Percentiles rank a stretch among this genome's conserved stretches.
Conservation (phyloP, 139 green algal genomes). For the Asterochloris sp. region DNA sequence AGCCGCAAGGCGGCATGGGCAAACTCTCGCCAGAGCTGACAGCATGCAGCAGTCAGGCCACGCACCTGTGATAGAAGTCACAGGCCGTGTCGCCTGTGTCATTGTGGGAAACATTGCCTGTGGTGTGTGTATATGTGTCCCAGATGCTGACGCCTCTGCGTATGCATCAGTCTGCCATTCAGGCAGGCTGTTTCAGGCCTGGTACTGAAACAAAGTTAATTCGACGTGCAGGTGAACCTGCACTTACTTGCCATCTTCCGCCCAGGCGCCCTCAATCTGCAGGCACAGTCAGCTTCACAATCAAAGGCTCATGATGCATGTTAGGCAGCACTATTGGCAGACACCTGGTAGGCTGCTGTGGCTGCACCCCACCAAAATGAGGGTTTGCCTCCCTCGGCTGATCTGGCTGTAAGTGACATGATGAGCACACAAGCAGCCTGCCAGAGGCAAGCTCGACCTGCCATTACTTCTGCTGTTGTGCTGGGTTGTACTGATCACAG, state of each 20-base stretch:
- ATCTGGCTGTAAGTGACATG: no score
- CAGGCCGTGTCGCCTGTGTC: conserved; percentile 34
- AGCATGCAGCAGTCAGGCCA: no score
- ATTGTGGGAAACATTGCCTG: conserved; percentile 30
- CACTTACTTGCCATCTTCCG: background rate
- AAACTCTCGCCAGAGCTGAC: no score
- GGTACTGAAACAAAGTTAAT: background rate
- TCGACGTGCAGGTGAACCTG: background rate
- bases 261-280: background rate
- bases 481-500: no score
- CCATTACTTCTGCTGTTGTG: no score
- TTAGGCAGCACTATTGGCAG: background rate
- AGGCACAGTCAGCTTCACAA: background rate
- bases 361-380: background rate
- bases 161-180: background rate
- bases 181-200: background rate
- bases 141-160: conserved; percentile 32
- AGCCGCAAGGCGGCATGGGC: no score
- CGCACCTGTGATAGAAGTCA: conserved; percentile 40
- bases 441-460: no score
- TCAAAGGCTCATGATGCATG: background rate
- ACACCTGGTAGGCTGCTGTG: conserved; percentile 6
- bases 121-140: conserved; percentile 38
- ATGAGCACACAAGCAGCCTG: no score
- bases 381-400: no score